These are phyloP conservation scores for Paraconiothyrium brasiliense DNA, from an alignment of 2,329 filamentous ascomycete genomes.

Conservation along the genomic window DNA sequence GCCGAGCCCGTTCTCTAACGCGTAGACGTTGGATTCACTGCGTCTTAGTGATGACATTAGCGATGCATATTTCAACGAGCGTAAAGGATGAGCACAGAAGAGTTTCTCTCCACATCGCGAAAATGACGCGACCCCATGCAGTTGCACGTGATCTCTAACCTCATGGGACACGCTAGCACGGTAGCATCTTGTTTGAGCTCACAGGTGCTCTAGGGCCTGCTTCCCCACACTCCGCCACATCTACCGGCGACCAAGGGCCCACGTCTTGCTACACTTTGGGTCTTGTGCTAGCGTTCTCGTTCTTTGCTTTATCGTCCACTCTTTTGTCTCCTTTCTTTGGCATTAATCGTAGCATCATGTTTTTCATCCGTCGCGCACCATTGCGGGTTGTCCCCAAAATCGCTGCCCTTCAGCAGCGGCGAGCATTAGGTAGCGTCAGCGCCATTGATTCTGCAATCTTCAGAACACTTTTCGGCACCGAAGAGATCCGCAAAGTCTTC, in stretches of 20 bases:
- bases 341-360: conserved; percentile 34
- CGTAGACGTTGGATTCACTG: not conserved
- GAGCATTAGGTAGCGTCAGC: conserved; percentile 43
- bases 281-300: conserved; percentile 20
- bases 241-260: conserved; percentile 27
- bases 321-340: conserved; percentile 14
- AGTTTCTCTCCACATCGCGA: not conserved
- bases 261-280: conserved; percentile 26
- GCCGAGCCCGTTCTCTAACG: not conserved
- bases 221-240: conserved; percentile 43
- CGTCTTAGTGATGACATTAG: not conserved
- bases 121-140: conserved; percentile 4
- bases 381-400: conserved; percentile 31
- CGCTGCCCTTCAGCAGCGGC: conserved; percentile 29
- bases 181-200: not conserved
- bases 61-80: not conserved
- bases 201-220: conserved; percentile 7
- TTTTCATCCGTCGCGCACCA: conserved; percentile 37
- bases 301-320: conserved; percentile 18
- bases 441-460: conserved; percentile 62
- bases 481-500: conserved; percentile 62
- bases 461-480: conserved; percentile 61
- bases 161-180: conserved; percentile 6
- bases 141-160: conserved; percentile 10
- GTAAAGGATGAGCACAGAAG: not conserved